A percentile compares a stretch with the other conserved stretches of the same genome.
phyloP scores from a whole-genome alignment of 2,329 filamentous ascomycete genomes.

The Elsinoe ampelina region DNA sequence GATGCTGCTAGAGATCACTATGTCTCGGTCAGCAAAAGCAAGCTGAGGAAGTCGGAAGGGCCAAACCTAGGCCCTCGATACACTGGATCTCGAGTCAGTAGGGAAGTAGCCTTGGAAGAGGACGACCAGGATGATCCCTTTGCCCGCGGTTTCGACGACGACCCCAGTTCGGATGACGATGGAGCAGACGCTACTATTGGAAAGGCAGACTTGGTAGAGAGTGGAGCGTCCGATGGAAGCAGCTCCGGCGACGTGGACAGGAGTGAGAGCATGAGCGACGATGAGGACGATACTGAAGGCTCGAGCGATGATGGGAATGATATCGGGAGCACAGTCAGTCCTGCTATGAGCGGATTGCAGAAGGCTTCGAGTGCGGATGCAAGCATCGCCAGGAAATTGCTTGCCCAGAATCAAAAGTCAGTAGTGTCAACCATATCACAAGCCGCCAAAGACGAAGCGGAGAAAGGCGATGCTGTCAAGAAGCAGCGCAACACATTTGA shows the following conservation, averaged over 20 bases:
- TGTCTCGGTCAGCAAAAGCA: conserved; percentile 71
- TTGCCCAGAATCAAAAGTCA: conserved; percentile 57
- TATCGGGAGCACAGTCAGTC: conserved; percentile 16
- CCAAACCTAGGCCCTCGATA: conserved; percentile 69
- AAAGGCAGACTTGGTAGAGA: not conserved
- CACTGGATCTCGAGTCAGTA: conserved; percentile 63
- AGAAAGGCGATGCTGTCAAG: conserved; percentile 80
- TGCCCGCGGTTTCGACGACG: conserved; percentile 30
- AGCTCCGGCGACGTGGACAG: conserved; percentile 4
- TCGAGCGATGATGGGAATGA: conserved; percentile 20
- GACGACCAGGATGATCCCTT: conserved; percentile 44
- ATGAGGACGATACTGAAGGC: conserved; percentile 35
- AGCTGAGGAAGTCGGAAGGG: conserved; percentile 63
- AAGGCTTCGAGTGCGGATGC: conserved; percentile 27
- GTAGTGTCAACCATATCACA: conserved; percentile 56
- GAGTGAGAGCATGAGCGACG: conserved; percentile 19
- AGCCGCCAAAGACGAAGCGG: conserved; percentile 64
- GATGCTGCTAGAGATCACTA: conserved; percentile 78
- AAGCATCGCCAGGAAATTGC: conserved; percentile 55
- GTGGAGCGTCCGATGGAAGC: not conserved
- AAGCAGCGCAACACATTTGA: conserved; percentile 80
- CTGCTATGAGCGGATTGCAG: conserved; percentile 6
- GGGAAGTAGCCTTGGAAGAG: conserved; percentile 52
- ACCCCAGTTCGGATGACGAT: not conserved
- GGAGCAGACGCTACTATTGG: not conserved